Conservation (phyloP, 257 asterid species). For the Scutellaria barbata region DNA sequence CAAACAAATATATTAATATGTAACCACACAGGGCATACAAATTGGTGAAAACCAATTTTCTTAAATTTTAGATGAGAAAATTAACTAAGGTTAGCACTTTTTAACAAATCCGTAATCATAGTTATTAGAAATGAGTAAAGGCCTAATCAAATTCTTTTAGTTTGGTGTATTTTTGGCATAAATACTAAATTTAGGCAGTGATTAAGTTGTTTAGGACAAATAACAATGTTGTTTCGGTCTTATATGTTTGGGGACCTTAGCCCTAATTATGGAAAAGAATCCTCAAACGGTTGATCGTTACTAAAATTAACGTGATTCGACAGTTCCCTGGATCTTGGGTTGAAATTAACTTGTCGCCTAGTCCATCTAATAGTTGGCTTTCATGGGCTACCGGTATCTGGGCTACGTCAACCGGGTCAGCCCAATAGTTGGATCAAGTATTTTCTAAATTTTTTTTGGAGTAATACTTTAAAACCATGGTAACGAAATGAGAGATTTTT, state of each 20-base stretch:
- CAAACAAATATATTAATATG: no score
- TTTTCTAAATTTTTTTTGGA: no score
- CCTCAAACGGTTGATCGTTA: neutral
- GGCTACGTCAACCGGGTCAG: neutral
- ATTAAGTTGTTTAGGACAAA: neutral
- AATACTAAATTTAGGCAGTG: neutral
- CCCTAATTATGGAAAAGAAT: neutral
- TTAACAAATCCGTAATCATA: neutral
- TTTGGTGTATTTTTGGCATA: neutral
- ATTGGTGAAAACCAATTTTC: no score
- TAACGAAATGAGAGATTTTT: no score
- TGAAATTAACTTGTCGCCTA: neutral
- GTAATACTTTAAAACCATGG: neutral
- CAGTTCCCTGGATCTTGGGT: neutral
- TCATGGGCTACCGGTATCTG: neutral
- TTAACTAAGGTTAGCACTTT: constrained; percentile 6
- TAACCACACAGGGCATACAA: no score
- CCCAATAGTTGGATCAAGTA: neutral
- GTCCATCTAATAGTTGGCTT: neutral
- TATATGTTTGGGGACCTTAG: neutral
- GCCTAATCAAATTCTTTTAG: neutral
- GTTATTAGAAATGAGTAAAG: neutral
- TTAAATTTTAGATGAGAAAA: no score
- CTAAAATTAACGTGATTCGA: neutral
- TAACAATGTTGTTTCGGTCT: neutral